These are phyloP conservation scores for Pyrenophora tritici-repentis DNA, from an alignment of 2,329 filamentous ascomycete genomes.

Conservation along the genomic window DNA sequence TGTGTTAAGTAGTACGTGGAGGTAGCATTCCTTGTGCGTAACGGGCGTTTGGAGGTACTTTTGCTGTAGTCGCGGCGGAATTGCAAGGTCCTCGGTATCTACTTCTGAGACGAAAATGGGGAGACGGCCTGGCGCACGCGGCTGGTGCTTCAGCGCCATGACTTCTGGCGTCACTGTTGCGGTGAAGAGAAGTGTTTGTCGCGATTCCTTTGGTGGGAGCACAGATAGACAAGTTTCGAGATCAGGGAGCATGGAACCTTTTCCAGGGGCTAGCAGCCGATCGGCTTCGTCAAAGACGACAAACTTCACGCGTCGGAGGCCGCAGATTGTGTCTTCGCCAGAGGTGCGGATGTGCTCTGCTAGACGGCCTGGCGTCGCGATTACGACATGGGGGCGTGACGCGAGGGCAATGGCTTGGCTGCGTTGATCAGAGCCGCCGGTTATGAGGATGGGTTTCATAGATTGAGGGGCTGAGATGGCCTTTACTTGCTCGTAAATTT, in stretches of 20 bases:
- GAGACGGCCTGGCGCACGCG: slow-evolving; percentile 70
- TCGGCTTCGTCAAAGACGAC: slow-evolving; percentile 97
- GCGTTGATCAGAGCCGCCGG: slow-evolving; percentile 91
- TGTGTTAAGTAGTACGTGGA: slow-evolving; percentile 86
- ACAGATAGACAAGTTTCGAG: slow-evolving; percentile 85
- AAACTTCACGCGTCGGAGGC: slow-evolving; percentile 76
- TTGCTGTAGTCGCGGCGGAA: slow-evolving; percentile 81
- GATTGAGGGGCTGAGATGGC: slow-evolving; percentile 87
- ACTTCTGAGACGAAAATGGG: slow-evolving; percentile 90
- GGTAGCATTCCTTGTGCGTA: slow-evolving; percentile 91
- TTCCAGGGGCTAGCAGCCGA: slow-evolving; percentile 74
- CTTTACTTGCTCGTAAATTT: slow-evolving; percentile 95
- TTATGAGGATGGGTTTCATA: slow-evolving; percentile 87
- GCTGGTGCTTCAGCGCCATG: slow-evolving; percentile 78
- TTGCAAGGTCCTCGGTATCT: slow-evolving; percentile 71
- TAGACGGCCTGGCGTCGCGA: slow-evolving; percentile 86
- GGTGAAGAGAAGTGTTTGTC: slow-evolving; percentile 96
- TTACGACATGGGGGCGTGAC: slow-evolving; percentile 84
- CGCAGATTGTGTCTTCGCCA: slow-evolving; percentile 85
- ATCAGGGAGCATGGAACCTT: slow-evolving; percentile 91
- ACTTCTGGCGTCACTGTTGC: slow-evolving; percentile 95
- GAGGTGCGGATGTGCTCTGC: slow-evolving; percentile 93
- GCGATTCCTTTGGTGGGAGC: slow-evolving; percentile 74
- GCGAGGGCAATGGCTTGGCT: slow-evolving; percentile 83
- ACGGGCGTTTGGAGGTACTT: slow-evolving; percentile 86